These are phyloP conservation scores for Rubia tinctorum DNA, from an alignment of 305 asterid species.

Conservation along the genomic window DNA sequence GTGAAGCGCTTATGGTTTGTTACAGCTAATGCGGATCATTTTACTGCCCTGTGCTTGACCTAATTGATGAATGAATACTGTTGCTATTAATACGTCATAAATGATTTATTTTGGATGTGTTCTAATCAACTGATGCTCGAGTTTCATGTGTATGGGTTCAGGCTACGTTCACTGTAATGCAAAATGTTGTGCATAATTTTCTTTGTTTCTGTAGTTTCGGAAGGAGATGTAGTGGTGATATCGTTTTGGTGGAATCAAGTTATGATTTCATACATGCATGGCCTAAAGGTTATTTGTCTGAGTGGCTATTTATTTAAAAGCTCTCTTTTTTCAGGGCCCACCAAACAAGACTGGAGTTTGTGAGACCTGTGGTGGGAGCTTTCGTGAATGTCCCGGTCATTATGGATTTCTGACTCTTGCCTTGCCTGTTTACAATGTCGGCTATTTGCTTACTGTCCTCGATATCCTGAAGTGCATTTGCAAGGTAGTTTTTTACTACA, in stretches of 20 bases:
- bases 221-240: neutral
- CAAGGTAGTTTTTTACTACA: constrained; percentile 56
- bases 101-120: neutral
- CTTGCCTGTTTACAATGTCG: constrained; percentile 81
- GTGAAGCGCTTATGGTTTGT: neutral
- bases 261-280: neutral
- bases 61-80: neutral
- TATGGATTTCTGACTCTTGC: constrained; percentile 69
- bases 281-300: neutral
- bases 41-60: no score
- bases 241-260: neutral
- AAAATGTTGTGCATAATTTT: neutral
- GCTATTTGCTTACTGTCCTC: constrained; percentile 55
- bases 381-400: constrained; percentile 81
- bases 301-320: constrained; percentile 1
- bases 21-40: neutral
- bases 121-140: neutral
- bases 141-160: neutral
- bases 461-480: constrained; percentile 92
- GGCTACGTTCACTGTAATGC: neutral
- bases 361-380: constrained; percentile 63
- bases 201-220: neutral
- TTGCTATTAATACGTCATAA: neutral
- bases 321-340: constrained; percentile 67
- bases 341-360: constrained; percentile 60